Conservation (phyloP, 192 early-diverging fungal species). For the Rhizophagus sp. region DNA sequence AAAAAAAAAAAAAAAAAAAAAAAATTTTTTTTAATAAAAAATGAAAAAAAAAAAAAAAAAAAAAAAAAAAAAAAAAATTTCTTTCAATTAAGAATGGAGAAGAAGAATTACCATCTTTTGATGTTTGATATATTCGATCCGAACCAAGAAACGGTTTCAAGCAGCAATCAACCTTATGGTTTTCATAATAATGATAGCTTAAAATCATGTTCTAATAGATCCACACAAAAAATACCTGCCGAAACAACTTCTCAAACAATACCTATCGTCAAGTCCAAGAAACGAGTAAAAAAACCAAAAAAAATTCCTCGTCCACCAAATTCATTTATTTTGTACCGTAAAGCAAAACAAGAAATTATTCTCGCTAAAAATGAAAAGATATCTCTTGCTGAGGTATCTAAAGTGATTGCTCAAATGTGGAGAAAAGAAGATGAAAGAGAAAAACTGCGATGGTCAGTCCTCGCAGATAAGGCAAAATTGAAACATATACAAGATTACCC, state of each 20-base stretch:
- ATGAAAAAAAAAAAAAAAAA: too few species aligned
- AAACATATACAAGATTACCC: conserved; percentile 28
- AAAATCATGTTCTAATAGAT: not conserved
- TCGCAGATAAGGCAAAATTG: conserved; percentile 8
- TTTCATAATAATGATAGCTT: not conserved
- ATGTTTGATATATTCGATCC: conserved; percentile 2
- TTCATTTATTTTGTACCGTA: conserved; percentile 25
- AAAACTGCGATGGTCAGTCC: conserved; percentile 19
- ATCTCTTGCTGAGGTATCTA: conserved; percentile 12
- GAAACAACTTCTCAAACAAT: not conserved
- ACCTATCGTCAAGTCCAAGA: not conserved
- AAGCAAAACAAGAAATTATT: conserved; percentile 10
- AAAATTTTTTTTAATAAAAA: too few species aligned
- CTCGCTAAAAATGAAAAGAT: conserved; percentile 7
- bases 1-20: too few species aligned
- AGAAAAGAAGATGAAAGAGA: conserved; percentile 19
- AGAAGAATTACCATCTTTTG: conserved; percentile 5
- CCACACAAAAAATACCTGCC: not conserved
- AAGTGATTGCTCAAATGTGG: conserved; percentile 22
- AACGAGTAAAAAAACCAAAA: not conserved
- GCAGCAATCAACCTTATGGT: too few species aligned
- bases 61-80: too few species aligned
- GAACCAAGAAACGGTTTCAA: too few species aligned
- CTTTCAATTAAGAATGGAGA: not conserved
- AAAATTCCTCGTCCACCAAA: conserved; percentile 30